Conservation (phyloP, 2,329 filamentous ascomycete genomes). For the Hypoxylon sp. region DNA sequence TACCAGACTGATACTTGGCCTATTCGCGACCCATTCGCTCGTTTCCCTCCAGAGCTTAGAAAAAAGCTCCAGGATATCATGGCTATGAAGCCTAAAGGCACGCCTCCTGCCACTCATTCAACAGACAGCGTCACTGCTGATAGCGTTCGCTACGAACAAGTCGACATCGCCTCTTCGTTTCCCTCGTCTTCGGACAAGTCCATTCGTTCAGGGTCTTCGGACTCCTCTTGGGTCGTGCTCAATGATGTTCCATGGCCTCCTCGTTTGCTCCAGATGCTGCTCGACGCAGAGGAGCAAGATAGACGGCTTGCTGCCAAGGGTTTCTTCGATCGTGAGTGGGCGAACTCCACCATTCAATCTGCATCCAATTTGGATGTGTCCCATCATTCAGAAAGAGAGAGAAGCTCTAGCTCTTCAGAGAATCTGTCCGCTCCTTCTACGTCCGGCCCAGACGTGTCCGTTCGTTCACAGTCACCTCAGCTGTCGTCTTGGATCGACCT, state of each 20-base stretch:
- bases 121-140: constrained; percentile 14
- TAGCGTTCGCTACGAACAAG: constrained; percentile 24
- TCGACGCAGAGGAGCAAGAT: constrained; percentile 16
- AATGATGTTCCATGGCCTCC: constrained; percentile 28
- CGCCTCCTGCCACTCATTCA: not conserved
- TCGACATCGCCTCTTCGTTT: constrained; percentile 12
- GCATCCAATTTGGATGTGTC: constrained; percentile 11
- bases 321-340: not conserved
- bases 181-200: constrained; percentile 5
- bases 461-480: not conserved
- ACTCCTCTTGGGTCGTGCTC: constrained; percentile 34
- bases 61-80: constrained; percentile 17
- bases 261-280: constrained; percentile 21
- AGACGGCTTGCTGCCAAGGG: constrained; percentile 1
- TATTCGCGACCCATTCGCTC: constrained; percentile 17
- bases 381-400: constrained; percentile 12
- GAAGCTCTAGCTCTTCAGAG: constrained; percentile 6
- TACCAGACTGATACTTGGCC: constrained; percentile 32
- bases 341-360: constrained; percentile 6
- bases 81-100: constrained; percentile 9
- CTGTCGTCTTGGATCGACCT: too few species aligned
- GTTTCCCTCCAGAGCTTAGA: constrained; percentile 19
- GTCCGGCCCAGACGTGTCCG: not conserved
- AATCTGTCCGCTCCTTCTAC: constrained; percentile 3
- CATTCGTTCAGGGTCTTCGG: constrained; percentile 17